Base-by-base conservation (phyloP, 371 early-diverging fungal genomes). In the Rhizopus sp. region DNA sequence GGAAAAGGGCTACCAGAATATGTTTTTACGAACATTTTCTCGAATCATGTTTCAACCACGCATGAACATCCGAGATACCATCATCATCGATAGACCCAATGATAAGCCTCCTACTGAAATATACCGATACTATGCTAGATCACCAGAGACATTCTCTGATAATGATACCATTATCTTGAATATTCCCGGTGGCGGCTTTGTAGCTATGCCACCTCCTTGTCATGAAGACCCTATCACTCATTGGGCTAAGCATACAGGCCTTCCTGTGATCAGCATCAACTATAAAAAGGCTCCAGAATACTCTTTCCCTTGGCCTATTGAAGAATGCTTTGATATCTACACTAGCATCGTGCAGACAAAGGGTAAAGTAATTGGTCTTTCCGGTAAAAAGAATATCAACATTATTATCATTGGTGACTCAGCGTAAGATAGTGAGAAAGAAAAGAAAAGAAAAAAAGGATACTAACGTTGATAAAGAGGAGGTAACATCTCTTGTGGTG, bases 261-360 rank as follows among this genome's bases (percentile, higher is more conserved):
- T 85, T 1, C 84, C 89, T 2, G 84, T 98, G 1, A 68, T 94
- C 30, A 85, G 90, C 55, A 82, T 98, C 56, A 89, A 98, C 61
- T 97, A 97, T 61, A 91, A 87, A 51, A 98, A 98, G 73, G 94
- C 96, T 3, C 98, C 98, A 15, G 96, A 96, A 73, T 86, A 85
- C 57, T 95, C 98, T 16, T 98, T 91, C 66, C 97, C 98, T 0
- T 92, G 87, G 66, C 94, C 93, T 1, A 71, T 96, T 15, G 88
- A 95, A 50, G 95, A 98, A 68, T 94, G 94, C 66, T 95, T 91
- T 70, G 97, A 93, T 60, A 82, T 93, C 16, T 98, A 97, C 72
- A 68, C 84, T 7, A 52, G 66, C 13, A 72, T 93, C 12, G 69
- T 82, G 1, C 76, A 80, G 49, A 84, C 85, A n/a, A 82, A 81